phyloP scores from a whole-genome alignment of 805 yeast species.

The Wickerhamiella musiphila region DNA sequence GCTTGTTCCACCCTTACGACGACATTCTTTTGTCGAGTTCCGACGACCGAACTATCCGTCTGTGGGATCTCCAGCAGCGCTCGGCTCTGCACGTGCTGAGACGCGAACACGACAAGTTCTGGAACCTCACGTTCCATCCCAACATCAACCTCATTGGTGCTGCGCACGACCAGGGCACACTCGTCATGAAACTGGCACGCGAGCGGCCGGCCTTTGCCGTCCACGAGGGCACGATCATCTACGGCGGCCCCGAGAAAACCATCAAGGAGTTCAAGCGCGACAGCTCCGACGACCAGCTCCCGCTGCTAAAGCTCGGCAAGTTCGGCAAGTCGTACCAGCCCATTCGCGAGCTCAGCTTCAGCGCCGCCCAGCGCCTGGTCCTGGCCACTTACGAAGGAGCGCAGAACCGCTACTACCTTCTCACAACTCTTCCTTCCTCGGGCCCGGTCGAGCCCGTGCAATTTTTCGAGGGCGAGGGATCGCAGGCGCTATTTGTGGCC shows the following conservation, averaged over 20 bases:
- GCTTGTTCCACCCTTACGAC: constrained; percentile 82
- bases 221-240: constrained; percentile 57
- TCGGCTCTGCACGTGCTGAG: constrained; percentile 86
- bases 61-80: constrained; percentile 92
- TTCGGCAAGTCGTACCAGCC: constrained; percentile 77
- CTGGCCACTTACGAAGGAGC: constrained; percentile 63
- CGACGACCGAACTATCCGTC: constrained; percentile 89
- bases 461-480: constrained; percentile 61
- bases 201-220: constrained; percentile 85
- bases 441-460: constrained; percentile 92
- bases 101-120: constrained; percentile 85
- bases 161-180: constrained; percentile 92
- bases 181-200: constrained; percentile 93
- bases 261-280: constrained; percentile 61
- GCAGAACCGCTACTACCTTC: constrained; percentile 34
- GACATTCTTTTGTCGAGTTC: constrained; percentile 85
- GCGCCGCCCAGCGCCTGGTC: constrained; percentile 80
- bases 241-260: constrained; percentile 69
- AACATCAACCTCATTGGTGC: constrained; percentile 83
- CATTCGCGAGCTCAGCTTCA: constrained; percentile 69
- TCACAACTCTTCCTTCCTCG: constrained; percentile 66
- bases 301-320: constrained; percentile 68
- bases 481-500: constrained; percentile 77
- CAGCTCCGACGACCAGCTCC: constrained; percentile 43
- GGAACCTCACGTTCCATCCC: constrained; percentile 86